Base-by-base conservation (phyloP, 148 eudicot species). In the Euryodendron excelsum region DNA sequence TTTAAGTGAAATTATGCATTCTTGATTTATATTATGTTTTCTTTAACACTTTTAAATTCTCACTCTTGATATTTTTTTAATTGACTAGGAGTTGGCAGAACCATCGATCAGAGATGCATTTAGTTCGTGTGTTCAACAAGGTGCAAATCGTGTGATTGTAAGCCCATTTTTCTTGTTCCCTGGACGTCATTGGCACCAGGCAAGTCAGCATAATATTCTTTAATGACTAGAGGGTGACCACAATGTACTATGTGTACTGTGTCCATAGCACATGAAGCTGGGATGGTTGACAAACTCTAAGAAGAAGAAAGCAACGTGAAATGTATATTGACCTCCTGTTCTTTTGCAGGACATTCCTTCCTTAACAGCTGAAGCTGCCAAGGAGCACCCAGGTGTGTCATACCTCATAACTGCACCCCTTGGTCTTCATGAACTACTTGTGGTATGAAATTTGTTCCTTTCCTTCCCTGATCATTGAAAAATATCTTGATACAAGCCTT, bases 161-260 rank as follows among this genome's bases (percentile, higher is more conserved):
- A 93, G 97, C 87, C 98, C 99, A 33, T 96, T 93, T 87, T 96
- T 96, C 87, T 88, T 96, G 69, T 93, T 87, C 61, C 97, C 99
- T 25, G 97, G 98, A 62, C 84, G 99, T 39, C 99, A 96, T 58
- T 96, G 99, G 99, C 79, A 89, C 80, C 91, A 91, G 98, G 99
- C 88, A 82, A 80, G 39, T 34, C 21, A 27, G 14, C 28, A 60
- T 30, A 33, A 27, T 27, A 69, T 56, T 23, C 48, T 53, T 10
- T 4, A 3, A 56, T 50, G 60, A 18, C 25, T 36, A 9, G 58
- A 25, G 3, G 9, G 25, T 41, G 18, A 60, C 13, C 21, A 62
- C 28, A 50, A 1, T 63, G 7, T 18, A 10, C 55, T 17, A 12
- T 18, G 27, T 31, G 31, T 47, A 7, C 45, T 11, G 41, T 7